A percentile compares a stretch with the other conserved stretches of the same genome.
These are phyloP conservation scores for Claviceps digitariae DNA, from an alignment of 2,329 filamentous ascomycete species.

Conservation along the genomic window DNA sequence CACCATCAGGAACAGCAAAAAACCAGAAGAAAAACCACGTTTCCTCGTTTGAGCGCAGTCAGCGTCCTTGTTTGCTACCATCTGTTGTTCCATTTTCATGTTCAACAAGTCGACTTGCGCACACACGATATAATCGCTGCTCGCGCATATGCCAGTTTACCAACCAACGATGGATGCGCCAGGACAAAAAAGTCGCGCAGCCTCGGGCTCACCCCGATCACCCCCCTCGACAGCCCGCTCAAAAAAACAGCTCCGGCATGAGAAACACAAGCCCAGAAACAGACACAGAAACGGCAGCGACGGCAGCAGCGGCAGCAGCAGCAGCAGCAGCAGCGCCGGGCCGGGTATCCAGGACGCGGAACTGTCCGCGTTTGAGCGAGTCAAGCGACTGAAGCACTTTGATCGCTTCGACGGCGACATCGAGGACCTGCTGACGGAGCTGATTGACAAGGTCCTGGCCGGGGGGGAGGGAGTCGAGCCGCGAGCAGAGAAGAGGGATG, in stretches of 20 bases:
- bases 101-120: too few species aligned
- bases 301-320: neutral
- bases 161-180: neutral
- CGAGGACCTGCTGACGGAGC: neutral
- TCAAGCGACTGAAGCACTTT: neutral
- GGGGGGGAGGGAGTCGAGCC: neutral
- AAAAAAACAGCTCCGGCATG: neutral
- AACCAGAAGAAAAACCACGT: too few species aligned
- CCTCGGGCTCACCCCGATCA: neutral
- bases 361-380: neutral
- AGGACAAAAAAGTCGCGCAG: neutral
- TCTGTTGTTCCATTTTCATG: too few species aligned
- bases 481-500: neutral
- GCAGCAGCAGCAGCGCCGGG: neutral
- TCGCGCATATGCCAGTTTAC: too few species aligned
- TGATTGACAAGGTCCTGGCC: neutral
- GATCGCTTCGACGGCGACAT: neutral
- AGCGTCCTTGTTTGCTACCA: too few species aligned
- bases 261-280: neutral
- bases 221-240: neutral
- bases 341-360: neutral
- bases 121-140: too few species aligned
- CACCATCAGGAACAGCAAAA: too few species aligned
- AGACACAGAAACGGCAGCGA: neutral
- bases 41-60: too few species aligned